phyloP scores from a whole-genome alignment of 805 yeast species.

The Candida coquimbonensis region DNA sequence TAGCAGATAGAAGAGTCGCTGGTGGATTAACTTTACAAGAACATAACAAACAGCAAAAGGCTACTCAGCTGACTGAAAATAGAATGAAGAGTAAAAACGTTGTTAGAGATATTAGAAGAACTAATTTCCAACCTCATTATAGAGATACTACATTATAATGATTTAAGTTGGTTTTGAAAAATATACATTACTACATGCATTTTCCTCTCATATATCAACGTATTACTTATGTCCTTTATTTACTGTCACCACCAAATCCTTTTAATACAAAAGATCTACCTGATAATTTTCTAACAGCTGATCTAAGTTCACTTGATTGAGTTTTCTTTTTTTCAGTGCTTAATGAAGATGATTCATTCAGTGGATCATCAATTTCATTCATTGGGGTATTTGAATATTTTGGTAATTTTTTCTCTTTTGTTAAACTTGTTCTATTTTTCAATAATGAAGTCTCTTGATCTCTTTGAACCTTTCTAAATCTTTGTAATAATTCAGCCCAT shows the following conservation, averaged over 20 bases:
- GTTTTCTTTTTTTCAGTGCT: constrained; percentile 1
- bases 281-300: constrained; percentile 24
- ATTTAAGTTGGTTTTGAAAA: too few relatives aligned
- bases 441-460: constrained; percentile 27
- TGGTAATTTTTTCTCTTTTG: constrained; percentile 13
- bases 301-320: constrained; percentile 11
- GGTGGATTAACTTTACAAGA: constrained; percentile 56
- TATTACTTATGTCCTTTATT: background rate
- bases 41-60: constrained; percentile 42
- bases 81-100: constrained; percentile 34
- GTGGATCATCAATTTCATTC: constrained; percentile 13
- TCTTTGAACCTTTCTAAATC: constrained; percentile 42
- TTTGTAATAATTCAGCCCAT: constrained; percentile 39
- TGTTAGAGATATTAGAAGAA: constrained; percentile 53
- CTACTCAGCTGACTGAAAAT: constrained; percentile 35
- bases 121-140: constrained; percentile 80
- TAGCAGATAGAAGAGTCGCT: constrained; percentile 62
- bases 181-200: background rate
- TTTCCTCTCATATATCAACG: too few relatives aligned
- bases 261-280: constrained; percentile 26
- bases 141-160: constrained; percentile 57
- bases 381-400: constrained; percentile 19
- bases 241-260: constrained; percentile 16
- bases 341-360: constrained; percentile 2
- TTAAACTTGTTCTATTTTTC: constrained; percentile 8